Conservation (phyloP, 805 yeast species). For the Pichia manshurica region DNA sequence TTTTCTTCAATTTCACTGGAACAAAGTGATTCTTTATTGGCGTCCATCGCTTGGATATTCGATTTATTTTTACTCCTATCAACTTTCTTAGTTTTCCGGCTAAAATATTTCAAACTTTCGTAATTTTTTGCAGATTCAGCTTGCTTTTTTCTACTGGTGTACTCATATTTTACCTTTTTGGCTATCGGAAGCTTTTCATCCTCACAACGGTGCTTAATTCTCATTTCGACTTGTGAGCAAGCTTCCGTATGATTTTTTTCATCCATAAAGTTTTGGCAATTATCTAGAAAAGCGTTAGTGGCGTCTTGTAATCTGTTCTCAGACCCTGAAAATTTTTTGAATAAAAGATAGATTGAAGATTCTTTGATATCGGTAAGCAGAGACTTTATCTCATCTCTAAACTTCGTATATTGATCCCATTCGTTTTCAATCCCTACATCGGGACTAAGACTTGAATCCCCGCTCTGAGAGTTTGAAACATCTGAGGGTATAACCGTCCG, state of each 20-base stretch:
- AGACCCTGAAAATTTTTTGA: constrained; percentile 23
- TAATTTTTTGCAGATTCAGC: neutral
- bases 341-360: constrained; percentile 20
- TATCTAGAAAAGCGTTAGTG: constrained; percentile 36
- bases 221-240: no score
- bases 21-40: no score
- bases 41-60: no score
- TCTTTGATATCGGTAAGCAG: constrained; percentile 29
- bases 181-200: no score
- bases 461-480: neutral
- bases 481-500: constrained; percentile 3
- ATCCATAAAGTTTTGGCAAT: constrained; percentile 8
- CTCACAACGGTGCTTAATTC: no score
- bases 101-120: neutral
- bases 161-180: constrained; percentile 3
- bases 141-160: constrained; percentile 6
- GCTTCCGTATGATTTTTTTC: neutral
- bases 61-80: no score
- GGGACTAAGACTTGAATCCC: no score
- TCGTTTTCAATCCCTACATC: constrained; percentile 16
- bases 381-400: constrained; percentile 19
- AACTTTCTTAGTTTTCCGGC: no score
- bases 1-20: neutral
- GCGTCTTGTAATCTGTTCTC: constrained; percentile 34
- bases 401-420: no score